A percentile compares a stretch with the other conserved stretches of the same genome.
phyloP scores from a whole-genome alignment of 2,329 filamentous ascomycete genomes.

The Calonectria honghensis region DNA sequence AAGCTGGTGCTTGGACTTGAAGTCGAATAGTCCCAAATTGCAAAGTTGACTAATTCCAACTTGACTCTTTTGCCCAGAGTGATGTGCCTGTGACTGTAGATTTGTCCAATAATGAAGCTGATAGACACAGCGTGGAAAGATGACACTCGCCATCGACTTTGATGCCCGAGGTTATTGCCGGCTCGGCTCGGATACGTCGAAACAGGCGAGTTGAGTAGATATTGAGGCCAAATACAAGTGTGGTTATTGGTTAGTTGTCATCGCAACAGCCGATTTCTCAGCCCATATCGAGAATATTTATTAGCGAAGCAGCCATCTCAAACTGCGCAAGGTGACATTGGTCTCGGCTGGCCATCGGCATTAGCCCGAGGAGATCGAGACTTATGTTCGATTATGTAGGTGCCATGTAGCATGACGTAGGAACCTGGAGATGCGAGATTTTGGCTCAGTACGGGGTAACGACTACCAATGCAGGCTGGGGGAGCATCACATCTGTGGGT shows the following conservation, averaged over 20 bases:
- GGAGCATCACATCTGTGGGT: background rate
- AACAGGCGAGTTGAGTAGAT: slow-evolving; percentile 6
- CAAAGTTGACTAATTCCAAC: slow-evolving; percentile 21
- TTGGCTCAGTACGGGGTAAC: background rate
- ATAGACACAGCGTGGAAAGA: background rate
- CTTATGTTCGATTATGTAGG: slow-evolving; percentile 21
- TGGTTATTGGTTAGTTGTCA: slow-evolving; percentile 1
- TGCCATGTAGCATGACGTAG: slow-evolving; percentile 19
- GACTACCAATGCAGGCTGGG: background rate
- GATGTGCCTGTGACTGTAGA: background rate
- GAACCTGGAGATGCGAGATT: slow-evolving; percentile 11
- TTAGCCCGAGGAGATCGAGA: slow-evolving; percentile 24
- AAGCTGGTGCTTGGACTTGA: slow-evolving; percentile 26
- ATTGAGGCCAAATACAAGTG: slow-evolving; percentile 1
- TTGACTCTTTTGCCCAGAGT: background rate
- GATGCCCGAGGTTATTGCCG: slow-evolving; percentile 1
- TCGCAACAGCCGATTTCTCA: slow-evolving; percentile 15
- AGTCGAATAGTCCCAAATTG: slow-evolving; percentile 25
- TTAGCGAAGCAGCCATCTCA: slow-evolving; percentile 14
- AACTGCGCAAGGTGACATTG: background rate
- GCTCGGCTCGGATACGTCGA: background rate
- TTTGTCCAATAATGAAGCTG: background rate
- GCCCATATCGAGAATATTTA: background rate
- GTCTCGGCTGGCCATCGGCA: slow-evolving; percentile 19
- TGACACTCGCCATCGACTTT: background rate